Evolutionary conservation across 2,329 filamentous ascomycete genomes (phyloP).

Genomic region (Cytospora leucostoma): DNA sequence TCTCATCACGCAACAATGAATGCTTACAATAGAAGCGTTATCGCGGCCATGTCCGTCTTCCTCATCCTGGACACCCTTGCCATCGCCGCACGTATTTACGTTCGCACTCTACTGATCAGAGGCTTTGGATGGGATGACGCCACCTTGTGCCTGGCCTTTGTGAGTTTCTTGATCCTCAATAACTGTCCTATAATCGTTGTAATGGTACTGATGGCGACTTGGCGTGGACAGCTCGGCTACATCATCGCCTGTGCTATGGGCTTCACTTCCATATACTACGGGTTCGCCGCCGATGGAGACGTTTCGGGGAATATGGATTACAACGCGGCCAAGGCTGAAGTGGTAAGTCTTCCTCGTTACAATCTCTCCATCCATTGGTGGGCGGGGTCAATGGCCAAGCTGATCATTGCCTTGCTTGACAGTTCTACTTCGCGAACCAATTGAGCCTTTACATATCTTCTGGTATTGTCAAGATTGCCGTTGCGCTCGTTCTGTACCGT

Average conservation of each 20-base stretch:
- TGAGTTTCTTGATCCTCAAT: slow-evolving; percentile 13
- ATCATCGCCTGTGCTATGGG: slow-evolving; percentile 34
- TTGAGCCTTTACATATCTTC: slow-evolving; percentile 36
- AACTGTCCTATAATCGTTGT: not conserved
- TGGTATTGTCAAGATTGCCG: slow-evolving; percentile 38
- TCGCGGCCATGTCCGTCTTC: slow-evolving; percentile 34
- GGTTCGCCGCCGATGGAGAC: slow-evolving; percentile 32
- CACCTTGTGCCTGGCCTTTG: slow-evolving; percentile 35
- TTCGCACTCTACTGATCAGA: slow-evolving; percentile 34
- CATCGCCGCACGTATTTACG: slow-evolving; percentile 35
- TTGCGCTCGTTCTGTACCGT: slow-evolving; percentile 38
- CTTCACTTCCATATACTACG: slow-evolving; percentile 36
- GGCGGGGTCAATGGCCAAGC: not conserved
- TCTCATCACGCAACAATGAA: slow-evolving; percentile 6
- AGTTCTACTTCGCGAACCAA: slow-evolving; percentile 38
- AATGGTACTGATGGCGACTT: not conserved
- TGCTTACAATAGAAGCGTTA: slow-evolving; percentile 5
- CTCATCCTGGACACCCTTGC: slow-evolving; percentile 33
- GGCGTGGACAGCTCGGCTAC: slow-evolving; percentile 32
- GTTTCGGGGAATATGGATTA: slow-evolving; percentile 33
- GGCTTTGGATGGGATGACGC: slow-evolving; percentile 38
- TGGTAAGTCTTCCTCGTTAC: not conserved
- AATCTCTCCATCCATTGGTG: not conserved
- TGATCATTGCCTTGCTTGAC: slow-evolving; percentile 28
- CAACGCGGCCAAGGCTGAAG: slow-evolving; percentile 17